Evolutionary conservation across 306 rosid species (phyloP).

Genomic region (Cyamopsis tetragonoloba): DNA sequence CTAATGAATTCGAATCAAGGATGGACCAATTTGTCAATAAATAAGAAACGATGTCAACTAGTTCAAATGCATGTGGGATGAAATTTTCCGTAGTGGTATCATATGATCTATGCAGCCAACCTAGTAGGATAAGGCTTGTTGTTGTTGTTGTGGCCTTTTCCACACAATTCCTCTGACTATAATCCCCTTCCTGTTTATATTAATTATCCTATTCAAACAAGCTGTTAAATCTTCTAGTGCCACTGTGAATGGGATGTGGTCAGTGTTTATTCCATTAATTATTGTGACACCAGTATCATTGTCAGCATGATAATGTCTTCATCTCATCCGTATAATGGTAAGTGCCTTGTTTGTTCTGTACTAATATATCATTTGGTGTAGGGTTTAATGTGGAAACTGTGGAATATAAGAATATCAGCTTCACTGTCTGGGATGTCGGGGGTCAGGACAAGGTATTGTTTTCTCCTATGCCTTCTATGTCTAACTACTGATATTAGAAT

Average conservation of each 20-base stretch:
- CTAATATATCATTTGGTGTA: conserved; percentile 31
- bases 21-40: not conserved
- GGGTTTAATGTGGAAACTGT: conserved; percentile 97
- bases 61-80: not conserved
- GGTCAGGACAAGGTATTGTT: conserved; percentile 83
- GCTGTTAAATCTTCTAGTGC: not conserved
- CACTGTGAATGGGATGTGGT: not conserved
- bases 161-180: not conserved
- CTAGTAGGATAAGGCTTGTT: no score
- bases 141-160: not conserved
- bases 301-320: not conserved
- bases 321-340: not conserved
- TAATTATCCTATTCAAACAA: not conserved
- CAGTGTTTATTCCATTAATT: not conserved
- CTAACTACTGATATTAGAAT: not conserved
- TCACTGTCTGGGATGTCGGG: conserved; percentile 98
- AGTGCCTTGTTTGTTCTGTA: not conserved
- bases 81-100: no score
- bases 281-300: not conserved
- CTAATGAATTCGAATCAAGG: not conserved
- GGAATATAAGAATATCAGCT: conserved; percentile 94
- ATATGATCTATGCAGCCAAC: no score
- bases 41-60: not conserved
- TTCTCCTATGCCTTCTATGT: not conserved
- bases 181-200: not conserved